Evolutionary conservation across 176 grass and related monocot species (phyloP).

Genomic region (Oryza coarctata): DNA sequence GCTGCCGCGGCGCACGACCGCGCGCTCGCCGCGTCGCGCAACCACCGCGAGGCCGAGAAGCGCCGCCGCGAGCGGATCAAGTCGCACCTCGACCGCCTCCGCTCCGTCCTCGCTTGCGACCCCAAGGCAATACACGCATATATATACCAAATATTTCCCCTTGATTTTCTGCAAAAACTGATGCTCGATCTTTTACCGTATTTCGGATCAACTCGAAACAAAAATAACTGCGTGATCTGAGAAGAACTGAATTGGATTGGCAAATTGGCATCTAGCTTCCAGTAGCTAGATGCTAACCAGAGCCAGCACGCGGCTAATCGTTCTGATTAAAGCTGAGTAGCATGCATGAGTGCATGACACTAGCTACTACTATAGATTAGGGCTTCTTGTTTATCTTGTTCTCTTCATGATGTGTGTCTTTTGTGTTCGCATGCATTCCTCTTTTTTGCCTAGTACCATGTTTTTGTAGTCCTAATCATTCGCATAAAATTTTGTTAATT

Average conservation of each 20-base stretch:
- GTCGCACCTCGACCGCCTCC: conserved; percentile 90
- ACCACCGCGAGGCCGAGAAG: conserved; percentile 96
- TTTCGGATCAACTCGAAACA: neutral
- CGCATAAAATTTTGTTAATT: neutral
- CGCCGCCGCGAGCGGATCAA: conserved; percentile 97
- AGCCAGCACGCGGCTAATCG: conserved; percentile 8
- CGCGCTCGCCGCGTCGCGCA: conserved; percentile 63
- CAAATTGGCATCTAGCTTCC: conserved; percentile 23
- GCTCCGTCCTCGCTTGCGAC: conserved; percentile 84
- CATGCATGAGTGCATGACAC: neutral
- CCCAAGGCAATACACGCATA: conserved; percentile 92
- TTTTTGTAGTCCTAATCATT: neutral
- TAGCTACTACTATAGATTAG: conserved; percentile 36
- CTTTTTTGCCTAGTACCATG: conserved; percentile 24
- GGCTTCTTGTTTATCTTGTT: conserved; percentile 5
- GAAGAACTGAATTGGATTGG: neutral
- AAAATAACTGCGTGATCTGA: neutral
- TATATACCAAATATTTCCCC: neutral
- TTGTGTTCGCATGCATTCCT: conserved; percentile 2
- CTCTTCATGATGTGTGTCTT: conserved; percentile 19
- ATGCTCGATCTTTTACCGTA: too few species aligned
- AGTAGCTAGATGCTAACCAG: neutral
- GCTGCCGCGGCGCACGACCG: conserved; percentile 52
- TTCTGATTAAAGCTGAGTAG: conserved; percentile 41
- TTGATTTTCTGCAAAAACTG: neutral